Percentiles rank a stretch among this genome's conserved stretches.
Conservation (phyloP, 2,329 filamentous ascomycete genomes). For the Aspergillus costaricaensis region DNA sequence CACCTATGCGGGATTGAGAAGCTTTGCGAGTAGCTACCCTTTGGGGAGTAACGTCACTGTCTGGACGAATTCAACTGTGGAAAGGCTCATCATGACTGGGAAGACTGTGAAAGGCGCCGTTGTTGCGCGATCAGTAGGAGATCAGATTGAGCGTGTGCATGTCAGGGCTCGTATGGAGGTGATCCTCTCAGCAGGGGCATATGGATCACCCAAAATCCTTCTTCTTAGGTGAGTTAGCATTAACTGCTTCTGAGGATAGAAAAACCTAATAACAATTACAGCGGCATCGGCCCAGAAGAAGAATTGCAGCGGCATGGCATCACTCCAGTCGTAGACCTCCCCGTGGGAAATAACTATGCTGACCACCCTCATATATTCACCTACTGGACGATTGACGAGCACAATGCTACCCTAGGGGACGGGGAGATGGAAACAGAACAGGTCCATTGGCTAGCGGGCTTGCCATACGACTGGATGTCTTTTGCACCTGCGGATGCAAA, state of each 20-base stretch:
- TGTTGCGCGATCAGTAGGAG: background rate
- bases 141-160: background rate
- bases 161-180: background rate
- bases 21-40: background rate
- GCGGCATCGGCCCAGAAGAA: background rate
- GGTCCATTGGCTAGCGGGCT: background rate
- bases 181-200: background rate
- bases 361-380: conserved; percentile 5
- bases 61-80: background rate
- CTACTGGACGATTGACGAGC: conserved; percentile 1
- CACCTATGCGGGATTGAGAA: background rate
- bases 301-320: background rate
- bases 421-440: background rate
- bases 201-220: conserved; percentile 4
- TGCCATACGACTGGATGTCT: conserved; percentile 6
- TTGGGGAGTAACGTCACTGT: background rate
- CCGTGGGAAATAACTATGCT: background rate
- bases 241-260: background rate
- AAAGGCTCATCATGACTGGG: background rate
- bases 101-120: background rate
- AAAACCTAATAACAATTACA: background rate
- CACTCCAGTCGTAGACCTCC: background rate
- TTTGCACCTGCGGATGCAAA: background rate
- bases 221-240: background rate
- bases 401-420: background rate